Evolutionary conservation across 2,329 filamentous ascomycete species (phyloP), one percentile per base, ranked within the genome.

Genomic region (Aureobasidium sp.): DNA sequence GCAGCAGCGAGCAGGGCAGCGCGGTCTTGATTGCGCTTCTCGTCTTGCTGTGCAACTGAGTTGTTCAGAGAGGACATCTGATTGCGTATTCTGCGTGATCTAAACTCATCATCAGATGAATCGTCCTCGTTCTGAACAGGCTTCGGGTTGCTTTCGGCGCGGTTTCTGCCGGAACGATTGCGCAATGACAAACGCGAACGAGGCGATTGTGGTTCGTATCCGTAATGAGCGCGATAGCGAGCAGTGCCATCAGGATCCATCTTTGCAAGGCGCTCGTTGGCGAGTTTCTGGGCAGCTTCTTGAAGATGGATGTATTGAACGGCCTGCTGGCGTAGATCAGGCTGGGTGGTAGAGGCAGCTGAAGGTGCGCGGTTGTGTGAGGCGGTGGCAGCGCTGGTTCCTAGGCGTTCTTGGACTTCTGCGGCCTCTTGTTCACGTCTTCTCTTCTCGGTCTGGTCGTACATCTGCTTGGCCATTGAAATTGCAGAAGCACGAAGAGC

Each of bases 401-500:
- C 67, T 67, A 72, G 59, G 66, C 73, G 63, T 17, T 24, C 50
- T 9, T 50, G 37, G 10, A 53, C 37, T n/a, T 50, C 47, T 10
- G 53, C 46, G 7, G 53, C 61, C 47, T 64, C 63, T 17, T 80
- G 77, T 7, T 85, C 82, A 1, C 82, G 78, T 64, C 81, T 81
- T 64, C 82, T 83, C 65, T 90, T 84, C 67, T 91, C 87, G 37
- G 84, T 79, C 41, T 41, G 41, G 12, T 79, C 83, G 71, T 92
- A 96, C 86, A 96, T 93, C 67, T 88, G 85, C 74, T 87, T 89
- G 7, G 92, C 92, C 91, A 97, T 96, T 12, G 89, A 90, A 3
- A 96, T 79, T 2, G 92, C 91, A 24, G 91, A 93, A 34, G 91
- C 90, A 66, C 87, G 88, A 2, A 96, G 78, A 5, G 86, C 85